These are phyloP conservation scores for Tetrapisispora fleetii DNA, from an alignment of 805 yeast species.

Conservation along the genomic window DNA sequence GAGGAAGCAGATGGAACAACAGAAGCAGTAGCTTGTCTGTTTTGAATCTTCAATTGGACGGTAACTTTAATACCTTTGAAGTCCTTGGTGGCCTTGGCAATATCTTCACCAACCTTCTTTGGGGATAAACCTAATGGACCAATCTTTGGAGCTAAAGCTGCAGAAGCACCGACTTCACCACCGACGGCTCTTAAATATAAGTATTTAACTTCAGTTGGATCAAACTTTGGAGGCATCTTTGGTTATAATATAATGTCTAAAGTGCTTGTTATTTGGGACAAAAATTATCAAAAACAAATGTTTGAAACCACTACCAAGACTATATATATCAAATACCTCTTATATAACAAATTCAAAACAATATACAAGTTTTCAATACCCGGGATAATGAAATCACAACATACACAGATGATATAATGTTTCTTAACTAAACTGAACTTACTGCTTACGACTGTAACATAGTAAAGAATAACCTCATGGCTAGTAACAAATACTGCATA, in stretches of 20 bases:
- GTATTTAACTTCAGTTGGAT: constrained; percentile 96
- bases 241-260: constrained; percentile 3
- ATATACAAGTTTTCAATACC: too few species aligned
- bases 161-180: constrained; percentile 99
- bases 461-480: not conserved
- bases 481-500: not conserved
- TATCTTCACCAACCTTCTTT: constrained; percentile 99
- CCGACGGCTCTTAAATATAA: constrained; percentile 99
- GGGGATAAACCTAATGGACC: constrained; percentile 99
- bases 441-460: not conserved
- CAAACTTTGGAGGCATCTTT: constrained; percentile 95
- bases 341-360: not conserved
- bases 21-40: constrained; percentile 98
- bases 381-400: too few species aligned
- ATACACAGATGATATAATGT: too few species aligned
- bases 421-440: not conserved
- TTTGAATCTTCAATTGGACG: constrained; percentile 96
- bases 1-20: constrained; percentile 99
- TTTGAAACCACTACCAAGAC: not conserved
- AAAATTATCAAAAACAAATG: not conserved
- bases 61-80: constrained; percentile 99
- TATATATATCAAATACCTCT: not conserved
- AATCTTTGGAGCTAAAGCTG: constrained; percentile 99
- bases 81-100: constrained; percentile 98
- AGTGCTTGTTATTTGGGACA: not conserved